These are phyloP conservation scores for Ophiostoma sp. DNA, from an alignment of 2,329 filamentous ascomycete genomes.

Conservation along the genomic window DNA sequence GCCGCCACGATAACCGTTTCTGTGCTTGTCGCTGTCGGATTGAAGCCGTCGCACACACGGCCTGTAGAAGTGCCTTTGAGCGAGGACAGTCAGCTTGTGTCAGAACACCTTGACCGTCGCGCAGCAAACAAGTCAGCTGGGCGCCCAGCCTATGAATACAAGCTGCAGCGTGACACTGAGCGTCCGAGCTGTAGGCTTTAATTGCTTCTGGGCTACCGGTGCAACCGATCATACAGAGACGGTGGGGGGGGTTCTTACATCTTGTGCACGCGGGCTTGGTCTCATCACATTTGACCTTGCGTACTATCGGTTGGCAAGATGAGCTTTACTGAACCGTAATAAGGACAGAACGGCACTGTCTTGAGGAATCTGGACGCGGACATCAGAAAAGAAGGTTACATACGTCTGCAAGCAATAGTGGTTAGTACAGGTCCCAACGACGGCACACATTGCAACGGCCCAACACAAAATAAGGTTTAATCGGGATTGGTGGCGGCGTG, in stretches of 20 bases:
- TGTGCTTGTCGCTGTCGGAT: background rate
- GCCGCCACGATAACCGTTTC: background rate
- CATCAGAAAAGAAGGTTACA: background rate
- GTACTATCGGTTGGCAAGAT: slow-evolving; percentile 15
- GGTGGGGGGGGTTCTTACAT: slow-evolving; percentile 16
- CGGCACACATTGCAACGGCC: background rate
- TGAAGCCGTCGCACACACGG: slow-evolving; percentile 1
- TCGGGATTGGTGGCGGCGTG: background rate
- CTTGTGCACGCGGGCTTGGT: slow-evolving; percentile 19
- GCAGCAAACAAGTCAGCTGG: background rate
- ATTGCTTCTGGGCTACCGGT: background rate
- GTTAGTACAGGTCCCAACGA: background rate
- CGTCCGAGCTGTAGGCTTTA: background rate
- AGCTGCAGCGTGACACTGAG: background rate
- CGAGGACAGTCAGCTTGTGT: too few relatives aligned
- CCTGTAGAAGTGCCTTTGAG: background rate
- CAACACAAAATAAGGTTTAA: background rate
- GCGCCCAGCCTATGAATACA: background rate
- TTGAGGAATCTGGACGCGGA: background rate
- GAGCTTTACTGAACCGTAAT: background rate
- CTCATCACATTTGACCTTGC: slow-evolving; percentile 24
- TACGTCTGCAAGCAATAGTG: background rate
- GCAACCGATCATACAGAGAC: background rate
- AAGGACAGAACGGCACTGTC: background rate
- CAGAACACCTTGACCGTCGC: too few relatives aligned